Evolutionary conservation across 306 rosid genomes (phyloP).

Genomic region (Fagus sylvatica): DNA sequence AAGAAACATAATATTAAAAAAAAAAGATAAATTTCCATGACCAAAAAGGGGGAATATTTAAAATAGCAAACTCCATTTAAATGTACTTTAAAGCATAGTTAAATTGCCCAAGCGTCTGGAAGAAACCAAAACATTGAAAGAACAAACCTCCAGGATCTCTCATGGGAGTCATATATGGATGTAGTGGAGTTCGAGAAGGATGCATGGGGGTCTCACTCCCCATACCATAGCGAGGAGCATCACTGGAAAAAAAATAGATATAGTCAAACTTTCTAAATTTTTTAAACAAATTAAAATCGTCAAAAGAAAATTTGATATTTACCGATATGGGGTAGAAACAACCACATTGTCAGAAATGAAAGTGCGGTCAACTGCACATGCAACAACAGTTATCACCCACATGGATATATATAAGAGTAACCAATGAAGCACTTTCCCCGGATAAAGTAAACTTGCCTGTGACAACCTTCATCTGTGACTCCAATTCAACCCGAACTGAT

Average conservation of each 20-base stretch:
- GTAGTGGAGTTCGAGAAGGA: slow-evolving; percentile 96
- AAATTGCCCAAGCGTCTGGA: not conserved
- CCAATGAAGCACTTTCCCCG: too few relatives aligned
- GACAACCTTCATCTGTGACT: slow-evolving; percentile 95
- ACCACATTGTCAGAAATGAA: slow-evolving; percentile 81
- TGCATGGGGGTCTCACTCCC: slow-evolving; percentile 99
- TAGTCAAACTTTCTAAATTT: not conserved
- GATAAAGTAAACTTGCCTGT: slow-evolving; percentile 18
- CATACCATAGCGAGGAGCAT: slow-evolving; percentile 73
- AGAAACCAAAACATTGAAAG: slow-evolving; percentile 7
- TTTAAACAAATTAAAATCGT: not conserved
- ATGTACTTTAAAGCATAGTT: not conserved
- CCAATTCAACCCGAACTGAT: slow-evolving; percentile 84
- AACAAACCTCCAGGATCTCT: slow-evolving; percentile 91
- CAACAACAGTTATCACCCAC: not conserved
- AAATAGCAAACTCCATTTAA: not conserved
- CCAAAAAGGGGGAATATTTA: not conserved
- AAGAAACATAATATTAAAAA: not conserved
- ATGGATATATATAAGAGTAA: too few relatives aligned
- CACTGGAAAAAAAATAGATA: slow-evolving; percentile 47
- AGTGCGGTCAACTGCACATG: slow-evolving; percentile 78
- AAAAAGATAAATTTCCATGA: not conserved
- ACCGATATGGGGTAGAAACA: slow-evolving; percentile 83
- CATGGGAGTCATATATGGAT: slow-evolving; percentile 99
- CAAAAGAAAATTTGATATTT: slow-evolving; percentile 28